Evolutionary conservation across 179 eudicot genomes (phyloP).

Genomic region (Actinidia arguta): DNA sequence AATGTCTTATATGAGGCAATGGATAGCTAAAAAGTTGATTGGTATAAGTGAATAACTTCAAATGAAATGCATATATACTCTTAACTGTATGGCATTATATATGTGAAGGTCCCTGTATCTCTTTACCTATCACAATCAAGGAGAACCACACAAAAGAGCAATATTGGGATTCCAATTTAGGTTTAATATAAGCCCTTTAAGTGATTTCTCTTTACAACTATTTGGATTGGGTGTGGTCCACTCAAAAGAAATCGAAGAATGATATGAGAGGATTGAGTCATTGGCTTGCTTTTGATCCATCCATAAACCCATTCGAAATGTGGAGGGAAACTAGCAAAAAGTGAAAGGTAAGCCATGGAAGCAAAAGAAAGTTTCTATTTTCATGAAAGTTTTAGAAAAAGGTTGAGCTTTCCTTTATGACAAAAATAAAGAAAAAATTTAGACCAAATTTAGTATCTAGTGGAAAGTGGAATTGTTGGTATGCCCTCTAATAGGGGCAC

Average conservation of each 20-base stretch:
- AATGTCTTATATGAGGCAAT: background rate
- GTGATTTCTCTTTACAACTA: background rate
- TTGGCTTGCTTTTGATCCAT: background rate
- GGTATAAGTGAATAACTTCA: background rate
- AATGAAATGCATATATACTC: background rate
- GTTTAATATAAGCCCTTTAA: background rate
- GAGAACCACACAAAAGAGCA: background rate
- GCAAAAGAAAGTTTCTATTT: background rate
- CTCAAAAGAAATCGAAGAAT: background rate
- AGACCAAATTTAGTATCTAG: too few relatives aligned
- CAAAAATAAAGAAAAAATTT: too few relatives aligned
- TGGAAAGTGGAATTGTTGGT: too few relatives aligned
- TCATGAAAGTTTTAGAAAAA: background rate
- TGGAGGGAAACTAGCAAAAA: background rate
- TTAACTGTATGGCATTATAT: background rate
- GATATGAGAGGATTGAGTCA: background rate
- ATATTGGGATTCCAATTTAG: background rate
- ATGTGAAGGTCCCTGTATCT: background rate
- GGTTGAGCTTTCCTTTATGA: background rate
- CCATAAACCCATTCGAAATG: background rate
- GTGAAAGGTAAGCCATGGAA: background rate
- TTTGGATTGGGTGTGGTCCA: background rate
- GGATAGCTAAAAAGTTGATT: background rate
- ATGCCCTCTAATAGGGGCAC: too few relatives aligned
- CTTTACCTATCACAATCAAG: background rate